Percentiles rank a stretch among this genome's conserved stretches.
phyloP scores from a whole-genome alignment of 1,284 basidiomycete genomes.

The Malassezia restricta region DNA sequence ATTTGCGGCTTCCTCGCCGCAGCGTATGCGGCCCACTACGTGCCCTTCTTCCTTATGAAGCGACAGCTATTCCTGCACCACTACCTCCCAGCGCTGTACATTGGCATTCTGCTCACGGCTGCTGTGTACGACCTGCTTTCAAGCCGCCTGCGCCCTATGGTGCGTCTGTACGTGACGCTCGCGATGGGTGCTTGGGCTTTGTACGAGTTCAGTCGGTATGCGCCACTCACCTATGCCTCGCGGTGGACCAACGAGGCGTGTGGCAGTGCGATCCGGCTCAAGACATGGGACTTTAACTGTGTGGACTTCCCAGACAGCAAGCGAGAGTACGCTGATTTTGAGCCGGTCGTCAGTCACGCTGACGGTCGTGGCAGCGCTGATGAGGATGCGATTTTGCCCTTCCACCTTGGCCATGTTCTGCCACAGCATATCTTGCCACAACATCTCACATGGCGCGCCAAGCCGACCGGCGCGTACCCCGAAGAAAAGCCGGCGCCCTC shows the following conservation, averaged over 20 bases:
- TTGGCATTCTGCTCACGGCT: slow-evolving; percentile 68
- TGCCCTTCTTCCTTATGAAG: slow-evolving; percentile 90
- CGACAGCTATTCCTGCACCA: slow-evolving; percentile 94
- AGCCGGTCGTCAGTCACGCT: slow-evolving; percentile 19
- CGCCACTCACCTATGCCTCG: slow-evolving; percentile 70
- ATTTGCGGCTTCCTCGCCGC: slow-evolving; percentile 79
- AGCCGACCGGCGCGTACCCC: background rate
- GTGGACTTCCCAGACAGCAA: slow-evolving; percentile 45
- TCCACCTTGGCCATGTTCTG: slow-evolving; percentile 3
- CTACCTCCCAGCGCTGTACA: slow-evolving; percentile 91
- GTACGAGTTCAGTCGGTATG: slow-evolving; percentile 67
- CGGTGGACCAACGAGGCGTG: slow-evolving; percentile 77
- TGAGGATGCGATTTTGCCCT: slow-evolving; percentile 1
- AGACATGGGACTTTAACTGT: slow-evolving; percentile 93
- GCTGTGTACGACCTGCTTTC: slow-evolving; percentile 75
- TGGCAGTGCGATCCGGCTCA: slow-evolving; percentile 66
- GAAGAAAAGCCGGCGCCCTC: background rate
- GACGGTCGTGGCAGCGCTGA: background rate
- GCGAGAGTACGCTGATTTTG: slow-evolving; percentile 21
- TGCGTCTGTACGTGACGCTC: slow-evolving; percentile 66
- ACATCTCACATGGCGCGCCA: background rate
- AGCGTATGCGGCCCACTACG: slow-evolving; percentile 88
- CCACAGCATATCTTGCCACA: slow-evolving; percentile 1
- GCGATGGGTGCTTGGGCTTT: slow-evolving; percentile 62
- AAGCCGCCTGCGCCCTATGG: slow-evolving; percentile 60